Base-by-base conservation (phyloP, 768 basidiomycete species). In the Coprinopsis strossmayeri region DNA sequence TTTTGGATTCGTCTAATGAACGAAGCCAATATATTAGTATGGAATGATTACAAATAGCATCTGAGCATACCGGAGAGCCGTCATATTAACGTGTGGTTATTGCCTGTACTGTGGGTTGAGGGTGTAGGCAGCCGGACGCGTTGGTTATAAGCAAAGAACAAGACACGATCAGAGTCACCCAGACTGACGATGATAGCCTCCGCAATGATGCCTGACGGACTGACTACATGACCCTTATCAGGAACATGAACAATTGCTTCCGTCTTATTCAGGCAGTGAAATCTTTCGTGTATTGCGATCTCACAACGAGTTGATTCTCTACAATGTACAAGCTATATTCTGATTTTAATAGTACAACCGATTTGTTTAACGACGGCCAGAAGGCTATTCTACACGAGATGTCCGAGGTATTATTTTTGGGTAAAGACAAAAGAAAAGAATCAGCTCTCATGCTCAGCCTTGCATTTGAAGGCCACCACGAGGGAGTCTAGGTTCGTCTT, bases 401-500 rank as follows among this genome's bases (percentile, higher is more conserved):
- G n/a, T n/a, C n/a, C n/a, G n/a, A n/a, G n/a, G n/a, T n/a, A n/a
- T n/a, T n/a, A n/a, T n/a, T 32, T 32, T 32, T 32, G 30, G 15
- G 30, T 32, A 32, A 7, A 32, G 15, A 7, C 30, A 15, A 32
- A 15, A 32, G 15, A 32, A 32, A 7, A n/a, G n/a, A n/a, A n/a
- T n/a, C n/a, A n/a, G n/a, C n/a, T 15, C 30, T 32, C 9, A 7
- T 12, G n/a, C 65, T 60, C 46, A 78, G 57, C 75, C 77, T 59
- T 79, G 79, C 62, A 87, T 69, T 46, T 82, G 65, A 53, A 86
- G 62, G 11, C 69, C 69, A 43, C 62, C 68, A 56, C 89, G 78
- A 35, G 89, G 89, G 51, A 91, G 66, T 61, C 72, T 78, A 18
- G 89, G 84, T 63, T 91, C 89, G 11, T 72, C 81, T 18, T 70